Conservation (phyloP, 169 alveolate genomes). For the Plasmodium gallinaceum region DNA sequence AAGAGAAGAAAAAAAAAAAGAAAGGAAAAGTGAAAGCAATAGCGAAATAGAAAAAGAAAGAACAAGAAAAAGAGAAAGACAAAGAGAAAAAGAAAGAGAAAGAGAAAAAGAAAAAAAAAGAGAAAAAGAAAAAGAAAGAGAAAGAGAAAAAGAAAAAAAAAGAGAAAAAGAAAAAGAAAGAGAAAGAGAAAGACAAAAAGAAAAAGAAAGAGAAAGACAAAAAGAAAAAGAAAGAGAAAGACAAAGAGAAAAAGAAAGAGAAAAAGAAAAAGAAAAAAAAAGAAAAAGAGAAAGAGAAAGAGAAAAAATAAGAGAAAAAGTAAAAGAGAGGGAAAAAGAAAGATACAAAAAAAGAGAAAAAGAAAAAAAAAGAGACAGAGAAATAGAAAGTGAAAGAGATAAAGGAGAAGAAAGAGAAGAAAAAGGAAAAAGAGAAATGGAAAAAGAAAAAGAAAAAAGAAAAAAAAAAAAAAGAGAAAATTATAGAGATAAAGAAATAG, state of each 20-base stretch:
- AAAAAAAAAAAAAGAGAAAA: neutral
- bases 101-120: neutral
- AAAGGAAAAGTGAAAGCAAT: neutral
- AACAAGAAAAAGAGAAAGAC: neutral
- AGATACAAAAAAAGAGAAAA: neutral
- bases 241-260: constrained; percentile 8
- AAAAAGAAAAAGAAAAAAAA: constrained; percentile 6
- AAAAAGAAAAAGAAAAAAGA: neutral
- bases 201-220: neutral
- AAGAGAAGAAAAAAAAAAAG: constrained; percentile 2
- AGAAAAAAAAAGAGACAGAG: neutral
- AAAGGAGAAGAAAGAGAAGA: neutral
- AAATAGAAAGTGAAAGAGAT: neutral
- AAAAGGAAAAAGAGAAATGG: constrained; percentile 6
- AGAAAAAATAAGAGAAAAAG: constrained; percentile 10
- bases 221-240: neutral
- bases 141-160: neutral
- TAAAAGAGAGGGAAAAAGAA: constrained; percentile 5
- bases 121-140: neutral
- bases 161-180: neutral
- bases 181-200: neutral
- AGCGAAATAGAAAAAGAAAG: constrained; percentile 1
- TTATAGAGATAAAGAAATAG: constrained; percentile 3
- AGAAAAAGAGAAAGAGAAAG: constrained; percentile 17
- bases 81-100: constrained; percentile 1